Percentiles rank a stretch among this genome's conserved stretches.
phyloP scores from a whole-genome alignment of 2,329 filamentous ascomycete genomes.

The Trichothecium roseum region DNA sequence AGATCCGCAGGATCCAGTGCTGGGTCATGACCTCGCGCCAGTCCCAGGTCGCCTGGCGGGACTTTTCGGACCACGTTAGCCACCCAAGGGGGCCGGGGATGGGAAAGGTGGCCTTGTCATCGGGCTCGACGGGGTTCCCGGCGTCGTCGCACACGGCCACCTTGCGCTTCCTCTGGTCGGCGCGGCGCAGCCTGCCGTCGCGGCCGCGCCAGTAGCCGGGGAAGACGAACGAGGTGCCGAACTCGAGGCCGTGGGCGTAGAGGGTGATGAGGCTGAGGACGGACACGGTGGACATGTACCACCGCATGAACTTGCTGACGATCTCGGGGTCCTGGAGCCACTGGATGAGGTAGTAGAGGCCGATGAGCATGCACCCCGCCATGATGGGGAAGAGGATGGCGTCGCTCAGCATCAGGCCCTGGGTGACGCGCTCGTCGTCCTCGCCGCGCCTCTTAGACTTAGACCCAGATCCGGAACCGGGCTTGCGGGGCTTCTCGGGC shows the following conservation, averaged over 20 bases:
- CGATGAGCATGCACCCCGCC: constrained; percentile 60
- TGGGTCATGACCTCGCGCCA: constrained; percentile 37
- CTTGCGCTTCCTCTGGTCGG: constrained; percentile 28
- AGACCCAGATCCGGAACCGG: neutral
- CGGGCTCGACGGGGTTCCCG: constrained; percentile 16
- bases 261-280: constrained; percentile 67
- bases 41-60: constrained; percentile 30
- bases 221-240: constrained; percentile 58
- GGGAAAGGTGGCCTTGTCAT: constrained; percentile 12
- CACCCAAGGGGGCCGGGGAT: constrained; percentile 22
- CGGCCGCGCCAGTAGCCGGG: constrained; percentile 54
- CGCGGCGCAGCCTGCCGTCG: constrained; percentile 30
- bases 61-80: constrained; percentile 17
- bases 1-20: constrained; percentile 39
- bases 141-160: constrained; percentile 26
- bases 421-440: constrained; percentile 39
- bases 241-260: constrained; percentile 58
- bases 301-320: constrained; percentile 72
- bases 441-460: constrained; percentile 13
- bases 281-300: constrained; percentile 74
- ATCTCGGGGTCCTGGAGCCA: constrained; percentile 74
- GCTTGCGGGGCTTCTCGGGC: constrained; percentile 32
- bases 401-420: constrained; percentile 55
- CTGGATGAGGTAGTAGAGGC: constrained; percentile 81
- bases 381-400: constrained; percentile 77